Evolutionary conservation across 306 rosid species (phyloP).

Genomic region (Datisca glomerata): DNA sequence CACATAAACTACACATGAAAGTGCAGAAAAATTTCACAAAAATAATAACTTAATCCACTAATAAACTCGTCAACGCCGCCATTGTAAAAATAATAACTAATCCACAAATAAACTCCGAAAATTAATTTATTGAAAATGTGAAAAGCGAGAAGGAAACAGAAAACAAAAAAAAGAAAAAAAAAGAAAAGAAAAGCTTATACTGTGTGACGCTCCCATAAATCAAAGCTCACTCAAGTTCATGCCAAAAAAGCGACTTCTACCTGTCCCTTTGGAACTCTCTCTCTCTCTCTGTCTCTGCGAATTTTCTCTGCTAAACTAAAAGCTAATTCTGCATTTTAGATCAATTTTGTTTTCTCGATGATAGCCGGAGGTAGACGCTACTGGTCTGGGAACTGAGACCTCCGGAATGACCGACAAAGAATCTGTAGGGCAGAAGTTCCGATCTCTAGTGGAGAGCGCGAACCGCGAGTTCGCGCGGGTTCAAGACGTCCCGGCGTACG

Average conservation of each 20-base stretch:
- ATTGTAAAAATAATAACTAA: too few species aligned
- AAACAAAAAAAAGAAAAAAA: too few species aligned
- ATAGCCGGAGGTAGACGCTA: conserved; percentile 20
- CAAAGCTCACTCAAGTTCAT: background rate
- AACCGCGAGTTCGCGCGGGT: conserved; percentile 91
- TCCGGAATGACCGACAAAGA: conserved; percentile 46
- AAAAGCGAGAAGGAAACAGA: too few species aligned
- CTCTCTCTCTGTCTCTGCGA: conserved; percentile 6
- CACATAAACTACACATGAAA: too few species aligned
- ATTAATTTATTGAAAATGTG: too few species aligned
- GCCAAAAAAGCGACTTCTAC: background rate
- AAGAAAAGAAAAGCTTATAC: background rate
- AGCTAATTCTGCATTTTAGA: background rate
- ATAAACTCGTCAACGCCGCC: too few species aligned
- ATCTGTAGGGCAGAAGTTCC: conserved; percentile 43
- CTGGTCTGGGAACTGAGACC: conserved; percentile 22
- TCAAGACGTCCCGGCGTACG: conserved; percentile 83
- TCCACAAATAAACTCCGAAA: too few species aligned
- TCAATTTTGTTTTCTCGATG: conserved; percentile 34
- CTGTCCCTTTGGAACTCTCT: background rate
- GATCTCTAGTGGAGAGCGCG: conserved; percentile 83
- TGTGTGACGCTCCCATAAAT: background rate
- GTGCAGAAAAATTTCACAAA: too few species aligned
- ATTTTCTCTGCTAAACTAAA: background rate
- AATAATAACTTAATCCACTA: too few species aligned